These are phyloP conservation scores for Aureobasidium sp. DNA, from an alignment of 2,329 filamentous ascomycete genomes.

Conservation along the genomic window DNA sequence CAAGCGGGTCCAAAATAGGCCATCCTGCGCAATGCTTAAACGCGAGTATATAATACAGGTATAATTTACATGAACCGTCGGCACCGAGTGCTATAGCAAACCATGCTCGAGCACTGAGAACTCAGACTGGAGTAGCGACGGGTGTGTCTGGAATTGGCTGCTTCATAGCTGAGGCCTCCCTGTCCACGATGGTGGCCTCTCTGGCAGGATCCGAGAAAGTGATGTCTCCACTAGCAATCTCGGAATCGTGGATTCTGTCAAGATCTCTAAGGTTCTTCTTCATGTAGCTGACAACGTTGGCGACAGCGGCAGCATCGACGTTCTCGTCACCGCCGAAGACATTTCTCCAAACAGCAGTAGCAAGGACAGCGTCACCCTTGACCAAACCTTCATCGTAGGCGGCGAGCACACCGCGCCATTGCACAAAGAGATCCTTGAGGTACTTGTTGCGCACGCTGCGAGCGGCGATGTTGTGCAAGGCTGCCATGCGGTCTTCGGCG, in stretches of 20 bases:
- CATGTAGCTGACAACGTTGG: constrained; percentile 57
- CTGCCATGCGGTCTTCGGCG: constrained; percentile 75
- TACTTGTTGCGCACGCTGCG: constrained; percentile 52
- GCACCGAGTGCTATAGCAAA: background rate
- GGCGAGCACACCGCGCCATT: constrained; percentile 81
- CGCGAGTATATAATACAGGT: background rate
- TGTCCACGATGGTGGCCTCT: background rate
- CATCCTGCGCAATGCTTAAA: background rate
- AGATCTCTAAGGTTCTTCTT: constrained; percentile 50
- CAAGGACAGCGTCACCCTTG: constrained; percentile 69
- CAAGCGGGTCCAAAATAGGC: background rate
- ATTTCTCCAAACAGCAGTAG: constrained; percentile 86
- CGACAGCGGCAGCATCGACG: constrained; percentile 55
- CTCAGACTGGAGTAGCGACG: background rate
- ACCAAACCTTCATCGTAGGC: constrained; percentile 78
- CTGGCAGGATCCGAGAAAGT: constrained; percentile 34
- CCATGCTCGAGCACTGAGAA: background rate
- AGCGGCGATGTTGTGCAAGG: constrained; percentile 62
- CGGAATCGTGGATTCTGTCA: constrained; percentile 47
- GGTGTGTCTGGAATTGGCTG: background rate
- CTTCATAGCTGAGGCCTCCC: background rate
- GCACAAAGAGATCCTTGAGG: constrained; percentile 81
- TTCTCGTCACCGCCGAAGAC: constrained; percentile 69
- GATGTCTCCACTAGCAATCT: constrained; percentile 42
- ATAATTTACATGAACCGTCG: background rate